phyloP scores from a whole-genome alignment of 2,329 filamentous ascomycete species.

The Ophiostoma sp. region DNA sequence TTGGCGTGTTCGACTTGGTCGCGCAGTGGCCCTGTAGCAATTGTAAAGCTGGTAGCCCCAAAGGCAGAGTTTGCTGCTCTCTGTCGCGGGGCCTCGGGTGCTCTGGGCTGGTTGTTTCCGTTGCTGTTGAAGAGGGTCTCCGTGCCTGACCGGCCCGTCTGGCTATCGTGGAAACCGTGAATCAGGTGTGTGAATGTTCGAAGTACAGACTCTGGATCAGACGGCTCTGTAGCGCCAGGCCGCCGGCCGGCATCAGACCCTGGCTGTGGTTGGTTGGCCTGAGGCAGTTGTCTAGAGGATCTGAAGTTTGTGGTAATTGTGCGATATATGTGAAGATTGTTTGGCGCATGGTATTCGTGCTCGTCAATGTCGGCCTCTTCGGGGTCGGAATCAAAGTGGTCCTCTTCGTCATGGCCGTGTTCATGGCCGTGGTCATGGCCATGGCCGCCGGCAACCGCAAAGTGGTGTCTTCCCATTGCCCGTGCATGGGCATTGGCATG shows the following conservation, averaged over 20 bases:
- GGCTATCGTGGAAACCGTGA: conserved; percentile 34
- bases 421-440: neutral
- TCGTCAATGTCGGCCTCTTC: conserved; percentile 57
- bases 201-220: conserved; percentile 37
- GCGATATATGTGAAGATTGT: conserved; percentile 40
- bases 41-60: conserved; percentile 46
- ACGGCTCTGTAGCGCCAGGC: conserved; percentile 26
- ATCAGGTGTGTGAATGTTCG: conserved; percentile 41
- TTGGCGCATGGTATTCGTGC: conserved; percentile 34
- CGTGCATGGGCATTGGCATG: neutral
- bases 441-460: neutral
- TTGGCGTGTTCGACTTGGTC: conserved; percentile 24
- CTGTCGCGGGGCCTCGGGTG: neutral
- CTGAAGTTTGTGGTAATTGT: conserved; percentile 29
- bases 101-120: neutral
- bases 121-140: conserved; percentile 2
- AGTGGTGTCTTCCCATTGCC: neutral
- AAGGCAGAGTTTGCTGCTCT: neutral
- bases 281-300: neutral
- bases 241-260: conserved; percentile 1
- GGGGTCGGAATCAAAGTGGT: conserved; percentile 33
- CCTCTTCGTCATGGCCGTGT: neutral
- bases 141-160: conserved; percentile 22
- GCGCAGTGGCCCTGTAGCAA: conserved; percentile 39
- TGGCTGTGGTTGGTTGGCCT: neutral